Base-by-base conservation (phyloP, 306 rosid genomes). In the Elaeagnus macrophylla region DNA sequence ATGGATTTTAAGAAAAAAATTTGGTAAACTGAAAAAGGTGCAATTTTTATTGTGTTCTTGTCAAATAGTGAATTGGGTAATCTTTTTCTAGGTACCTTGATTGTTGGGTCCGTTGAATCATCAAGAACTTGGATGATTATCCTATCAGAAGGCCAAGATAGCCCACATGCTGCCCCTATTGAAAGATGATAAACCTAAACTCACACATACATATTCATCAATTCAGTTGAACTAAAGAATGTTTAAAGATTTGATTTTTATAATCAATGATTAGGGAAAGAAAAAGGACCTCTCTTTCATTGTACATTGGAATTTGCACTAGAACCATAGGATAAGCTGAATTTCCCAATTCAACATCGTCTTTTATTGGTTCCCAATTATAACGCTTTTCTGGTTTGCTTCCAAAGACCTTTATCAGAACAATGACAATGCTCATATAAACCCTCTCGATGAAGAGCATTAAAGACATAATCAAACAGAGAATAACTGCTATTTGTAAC, bases 261-360 rank as follows among this genome's bases (percentile, higher is more conserved):
- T 7, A 8, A 42, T 12, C 2, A 12, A 14, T 5, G 15, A 41
- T 11, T 36, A 10, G 19, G n/a, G 15, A 54, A 32, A 42, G 51
- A 60, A 43, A 25, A 48, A 58, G 45, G 7, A 90, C 97, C 97
- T 89, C 97, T 77, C 84, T 69, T 77, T 89, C 97, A 17, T 89
- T 89, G 70, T 74, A 89, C 97, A 89, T 89, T 36, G 97, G 97
- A 59, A 89, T 77, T 72, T 89, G 97, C 9, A 89, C 79, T 5
- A 89, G 77, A 35, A 89, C 87, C 87, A 75, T 77, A 0, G 97
- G 97, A 61, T 83, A 77, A 54, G 47, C 69, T 0, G 76, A 79
- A 85, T 77, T 80, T 8, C 94, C 97, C 19, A 89, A 63, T 77
- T 85, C 97, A 12, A 73, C 49, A 19, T 85, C 95, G 7, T 89